phyloP scores from a whole-genome alignment of 441 rosid genomes.

The Populus hybrid region DNA sequence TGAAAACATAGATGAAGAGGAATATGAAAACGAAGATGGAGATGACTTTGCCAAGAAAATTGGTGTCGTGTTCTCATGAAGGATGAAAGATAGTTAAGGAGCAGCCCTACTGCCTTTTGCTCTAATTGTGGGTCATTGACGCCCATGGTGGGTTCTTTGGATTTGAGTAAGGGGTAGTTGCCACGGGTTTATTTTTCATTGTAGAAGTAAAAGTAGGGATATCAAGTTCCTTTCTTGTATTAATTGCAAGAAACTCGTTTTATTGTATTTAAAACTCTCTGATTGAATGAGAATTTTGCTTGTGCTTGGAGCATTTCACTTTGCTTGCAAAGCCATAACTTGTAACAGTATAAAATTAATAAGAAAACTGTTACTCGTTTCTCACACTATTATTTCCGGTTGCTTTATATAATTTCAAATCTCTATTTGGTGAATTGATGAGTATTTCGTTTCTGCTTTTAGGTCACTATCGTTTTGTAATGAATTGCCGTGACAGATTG shows the following conservation, averaged over 20 bases:
- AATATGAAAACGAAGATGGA: conserved; percentile 36
- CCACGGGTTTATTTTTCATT: conserved; percentile 21
- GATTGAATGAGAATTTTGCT: conserved; percentile 35
- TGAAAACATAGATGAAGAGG: conserved; percentile 38
- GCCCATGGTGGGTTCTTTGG: conserved; percentile 1
- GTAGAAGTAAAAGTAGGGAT: conserved; percentile 24
- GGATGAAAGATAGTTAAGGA: not conserved
- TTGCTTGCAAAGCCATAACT: conserved; percentile 8
- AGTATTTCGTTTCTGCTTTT: not conserved
- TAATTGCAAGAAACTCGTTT: conserved; percentile 16
- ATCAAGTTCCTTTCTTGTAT: conserved; percentile 29
- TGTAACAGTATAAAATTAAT: not conserved
- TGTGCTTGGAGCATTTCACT: conserved; percentile 25
- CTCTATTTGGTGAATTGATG: not conserved
- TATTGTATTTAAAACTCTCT: conserved; percentile 26
- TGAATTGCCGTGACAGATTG: not conserved
- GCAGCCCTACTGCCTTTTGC: not conserved
- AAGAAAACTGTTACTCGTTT: not conserved
- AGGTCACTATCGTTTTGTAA: not conserved
- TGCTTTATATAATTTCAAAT: no score
- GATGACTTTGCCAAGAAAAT: conserved; percentile 54
- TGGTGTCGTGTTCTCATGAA: conserved; percentile 46
- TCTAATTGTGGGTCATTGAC: conserved; percentile 7
- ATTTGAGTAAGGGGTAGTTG: conserved; percentile 17
- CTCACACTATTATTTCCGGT: not conserved